Evolutionary conservation across 129 eudicot genomes (phyloP), one percentile per base, ranked within the genome.

Genomic region (Ambrosia artemisiifolia): DNA sequence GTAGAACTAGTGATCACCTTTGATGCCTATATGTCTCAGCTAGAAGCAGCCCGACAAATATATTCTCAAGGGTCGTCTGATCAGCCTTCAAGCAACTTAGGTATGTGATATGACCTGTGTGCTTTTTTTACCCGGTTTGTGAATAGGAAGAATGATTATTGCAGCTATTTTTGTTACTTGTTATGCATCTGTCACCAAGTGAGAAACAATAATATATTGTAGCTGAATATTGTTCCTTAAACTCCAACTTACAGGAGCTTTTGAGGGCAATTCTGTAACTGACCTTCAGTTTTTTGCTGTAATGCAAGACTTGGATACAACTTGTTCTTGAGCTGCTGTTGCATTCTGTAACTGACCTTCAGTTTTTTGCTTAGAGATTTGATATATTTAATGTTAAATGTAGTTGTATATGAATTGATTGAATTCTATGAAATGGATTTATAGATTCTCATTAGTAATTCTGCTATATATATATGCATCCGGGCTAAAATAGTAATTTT

Each of bases 11-110:
- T 91, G 68, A 85, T 81, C 78, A 88, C 96, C 35, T 80, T 65
- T 75, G 99, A 95, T 83, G 88, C 97, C n/a, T 97, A 95, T 83
- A 86, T 91, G 94, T 86, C 97, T 49, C 99, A 95, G 74, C 75
- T 95, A 50, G 99, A 95, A 91, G 85, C 99, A 44, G 99, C 99
- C 1, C 94, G 97, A 6, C 86, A 67, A 72, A 88, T 95, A 64
- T 95, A 95, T 80, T 86, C 99, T 56, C 96, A 93, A 96, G 98
- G 96, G 28, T 69, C 81, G 49, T 86, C 89, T 16, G 85, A 82
- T 80, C 83, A 80, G 33, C 80, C 38, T 50, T 75, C 91, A 49
- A 84, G 80, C 80, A 71, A 76, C 48, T 67, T 70, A 69, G 71
- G 80, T 76, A 76, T 68, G 80, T 76, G 51, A 67, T 57, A 55